Evolutionary conservation across 257 asterid species (phyloP), one percentile per base, ranked within the genome.

Genomic region (Nicotiana knightiana): DNA sequence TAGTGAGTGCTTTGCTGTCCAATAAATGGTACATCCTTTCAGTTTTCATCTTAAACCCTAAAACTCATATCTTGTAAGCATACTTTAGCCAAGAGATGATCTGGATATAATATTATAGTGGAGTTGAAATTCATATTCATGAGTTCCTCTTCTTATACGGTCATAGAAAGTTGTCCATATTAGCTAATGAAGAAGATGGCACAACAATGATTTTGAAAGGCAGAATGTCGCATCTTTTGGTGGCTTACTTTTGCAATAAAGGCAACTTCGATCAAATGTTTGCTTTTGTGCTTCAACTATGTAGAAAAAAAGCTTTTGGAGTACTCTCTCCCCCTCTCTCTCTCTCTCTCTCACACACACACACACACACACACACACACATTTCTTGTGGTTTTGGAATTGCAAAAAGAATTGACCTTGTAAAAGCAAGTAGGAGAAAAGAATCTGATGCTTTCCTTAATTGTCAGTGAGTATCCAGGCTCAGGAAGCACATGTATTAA

Each of bases 361-460:
- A 21, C 24, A 21, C 24, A 21, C 24, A 21, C 24, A 21, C 24
- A 21, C 24, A 21, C 24, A 21, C 24, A 21, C 24, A 21, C 24
- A 21, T 21, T 21, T 4, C 3, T 61, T 10, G 15, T 70, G 39
- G 32, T 46, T 1, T 4, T 24, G 15, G 61, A 46, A 59, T 37
- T 59, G 71, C 82, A 58, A 43, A 77, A 77, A 53, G 65, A 13
- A 35, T 0, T 28, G n/a, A 10, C 55, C 30, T 33, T 18, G 81
- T 37, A 55, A 32, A 21, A 30, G 32, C 5, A 9, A 61, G 67
- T 17, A 0, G 18, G 67, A 57, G 67, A 77, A 77, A 57, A 77
- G 81, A 79, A 79, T 79, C 16, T 35, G 43, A 79, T 79, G 26
- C 82, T 61, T 79, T 35, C 26, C 82, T 61, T 61, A 61, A 21